Evolutionary conservation across 495 filamentous ascomycete species (phyloP), one percentile per base, ranked within the genome.

Genomic region (Aspergillus nanangensis): DNA sequence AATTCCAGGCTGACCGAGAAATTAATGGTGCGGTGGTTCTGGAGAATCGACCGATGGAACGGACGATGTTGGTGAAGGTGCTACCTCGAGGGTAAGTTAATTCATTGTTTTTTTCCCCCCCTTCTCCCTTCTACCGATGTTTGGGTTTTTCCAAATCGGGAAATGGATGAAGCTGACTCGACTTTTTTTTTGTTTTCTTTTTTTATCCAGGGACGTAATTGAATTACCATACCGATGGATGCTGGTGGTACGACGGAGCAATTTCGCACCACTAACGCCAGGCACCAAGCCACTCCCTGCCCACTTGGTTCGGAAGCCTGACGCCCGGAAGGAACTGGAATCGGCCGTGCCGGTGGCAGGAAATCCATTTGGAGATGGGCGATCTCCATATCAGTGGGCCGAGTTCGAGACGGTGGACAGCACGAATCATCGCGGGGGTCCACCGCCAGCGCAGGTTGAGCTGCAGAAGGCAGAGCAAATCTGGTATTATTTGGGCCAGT

Each of bases 1-100:
- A 99, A 62, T 79, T 91, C 59, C 93, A 97, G 64, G 90, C 83
- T 45, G 78, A 85, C 61, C 83, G 82, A 47, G 91, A 96, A 27
- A 92, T 96, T 42, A 95, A 92, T 68, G 94, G 87, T 11, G 94
- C 90, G 34, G 77, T 88, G 50, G 84, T 99, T 39, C 70, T 93
- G 22, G 86, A 96, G 63, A 96, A 97, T 50, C 76, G 89, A 38
- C 64, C 53, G 2, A 54, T 47, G n/a, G 77, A 80, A 46, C 80
- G 80, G 51, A 84, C 74, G 37, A 62, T 96, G 18, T 68, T 96
- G 20, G 62, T 97, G 20, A 88, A 96, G 45, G 74, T 96, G 38
- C 72, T 97, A 44, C 93, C 94, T 8, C 82, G 86, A 64, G 90
- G 90, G 87, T 89, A 80, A 69, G 86, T 78, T 46, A 37, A 38